A percentile compares a stretch with the other conserved stretches of the same genome.
These are phyloP conservation scores for Echites panduratus DNA, from an alignment of 257 asterid genomes.

Conservation along the genomic window DNA sequence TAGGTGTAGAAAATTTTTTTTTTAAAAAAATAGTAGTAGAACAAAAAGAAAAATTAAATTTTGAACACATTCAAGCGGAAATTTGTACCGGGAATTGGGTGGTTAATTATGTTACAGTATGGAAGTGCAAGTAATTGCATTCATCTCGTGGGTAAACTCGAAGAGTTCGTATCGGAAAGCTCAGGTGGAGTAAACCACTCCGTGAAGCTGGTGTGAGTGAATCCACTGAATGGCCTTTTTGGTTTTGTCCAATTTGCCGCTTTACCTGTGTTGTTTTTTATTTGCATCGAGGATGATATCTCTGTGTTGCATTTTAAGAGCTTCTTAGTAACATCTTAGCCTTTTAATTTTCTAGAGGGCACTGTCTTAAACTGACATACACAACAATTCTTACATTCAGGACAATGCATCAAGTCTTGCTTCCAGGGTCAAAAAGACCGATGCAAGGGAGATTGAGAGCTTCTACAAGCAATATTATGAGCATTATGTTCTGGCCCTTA, in stretches of 20 bases:
- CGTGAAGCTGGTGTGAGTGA: background rate
- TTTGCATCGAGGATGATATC: background rate
- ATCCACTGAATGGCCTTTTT: background rate
- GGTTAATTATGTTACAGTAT: background rate
- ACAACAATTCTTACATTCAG: slow-evolving; percentile 34
- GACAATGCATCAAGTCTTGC: slow-evolving; percentile 84
- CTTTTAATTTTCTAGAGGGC: background rate
- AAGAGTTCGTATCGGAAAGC: background rate
- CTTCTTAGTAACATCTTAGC: background rate
- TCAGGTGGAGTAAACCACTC: background rate
- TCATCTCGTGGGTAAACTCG: background rate
- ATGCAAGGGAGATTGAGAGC: slow-evolving; percentile 96
- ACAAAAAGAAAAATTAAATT: too few relatives aligned
- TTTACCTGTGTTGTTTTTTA: background rate
- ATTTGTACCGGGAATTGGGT: background rate
- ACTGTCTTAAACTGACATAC: slow-evolving; percentile 4
- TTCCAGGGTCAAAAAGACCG: slow-evolving; percentile 81
- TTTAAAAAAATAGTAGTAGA: too few relatives aligned
- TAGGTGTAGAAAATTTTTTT: too few relatives aligned
- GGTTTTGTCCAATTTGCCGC: background rate
- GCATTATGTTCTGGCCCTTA: slow-evolving; percentile 84
- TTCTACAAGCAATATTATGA: slow-evolving; percentile 94
- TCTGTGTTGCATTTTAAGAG: background rate
- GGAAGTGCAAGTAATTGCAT: background rate
- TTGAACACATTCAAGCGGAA: too few relatives aligned